These are phyloP conservation scores for Pseudocercospora eumusae DNA, from an alignment of 2,329 filamentous ascomycete genomes.

Conservation along the genomic window DNA sequence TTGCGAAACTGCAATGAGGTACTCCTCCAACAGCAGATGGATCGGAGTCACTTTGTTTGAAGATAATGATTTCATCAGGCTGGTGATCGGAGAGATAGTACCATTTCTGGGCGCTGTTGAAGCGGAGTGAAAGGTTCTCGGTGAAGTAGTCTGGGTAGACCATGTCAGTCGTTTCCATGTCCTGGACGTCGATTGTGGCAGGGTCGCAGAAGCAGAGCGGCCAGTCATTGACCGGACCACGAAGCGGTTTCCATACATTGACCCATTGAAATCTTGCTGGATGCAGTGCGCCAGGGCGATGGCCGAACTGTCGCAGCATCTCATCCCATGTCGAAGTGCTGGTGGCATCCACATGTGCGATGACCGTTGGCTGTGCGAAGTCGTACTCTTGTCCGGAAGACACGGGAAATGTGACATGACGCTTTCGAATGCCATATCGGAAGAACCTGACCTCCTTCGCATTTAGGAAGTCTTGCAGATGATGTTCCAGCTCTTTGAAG, in stretches of 20 bases:
- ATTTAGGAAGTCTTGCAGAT: background rate
- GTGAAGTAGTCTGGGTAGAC: conserved; percentile 19
- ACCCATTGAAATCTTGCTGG: conserved; percentile 8
- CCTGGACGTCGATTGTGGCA: background rate
- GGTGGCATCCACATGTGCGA: conserved; percentile 20
- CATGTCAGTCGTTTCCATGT: conserved; percentile 16
- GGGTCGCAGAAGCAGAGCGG: conserved; percentile 17
- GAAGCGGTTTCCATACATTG: conserved; percentile 17
- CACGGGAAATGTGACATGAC: conserved; percentile 12
- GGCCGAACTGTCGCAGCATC: conserved; percentile 8
- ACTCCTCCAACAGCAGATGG: conserved; percentile 5
- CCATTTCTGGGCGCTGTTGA: conserved; percentile 10
- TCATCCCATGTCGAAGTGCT: conserved; percentile 5
- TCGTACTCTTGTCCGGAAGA: conserved; percentile 18
- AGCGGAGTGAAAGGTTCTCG: conserved; percentile 13
- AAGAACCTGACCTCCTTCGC: conserved; percentile 17
- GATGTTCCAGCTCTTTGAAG: conserved; percentile 16
- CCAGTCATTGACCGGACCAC: conserved; percentile 18
- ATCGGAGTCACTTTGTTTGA: conserved; percentile 20
- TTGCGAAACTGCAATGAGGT: conserved; percentile 18
- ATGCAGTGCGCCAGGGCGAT: conserved; percentile 2
- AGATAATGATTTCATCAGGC: conserved; percentile 16
- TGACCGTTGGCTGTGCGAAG: conserved; percentile 14
- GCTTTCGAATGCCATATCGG: conserved; percentile 15
- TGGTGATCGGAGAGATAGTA: conserved; percentile 19